Evolutionary conservation across 345 rosid genomes (phyloP).

Genomic region (Eucalyptus curtisii): DNA sequence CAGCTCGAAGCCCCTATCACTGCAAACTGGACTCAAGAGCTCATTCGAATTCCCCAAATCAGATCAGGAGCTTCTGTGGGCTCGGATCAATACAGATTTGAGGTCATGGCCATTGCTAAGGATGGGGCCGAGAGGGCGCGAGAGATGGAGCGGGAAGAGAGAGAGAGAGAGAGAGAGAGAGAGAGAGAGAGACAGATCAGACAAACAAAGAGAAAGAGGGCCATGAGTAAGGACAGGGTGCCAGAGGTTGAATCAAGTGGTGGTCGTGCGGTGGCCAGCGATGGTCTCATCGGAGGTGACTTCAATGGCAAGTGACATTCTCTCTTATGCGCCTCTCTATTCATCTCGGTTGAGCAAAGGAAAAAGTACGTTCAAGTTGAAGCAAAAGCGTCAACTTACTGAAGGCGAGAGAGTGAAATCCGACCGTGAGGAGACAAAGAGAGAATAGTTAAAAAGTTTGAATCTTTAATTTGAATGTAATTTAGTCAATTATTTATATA

Average conservation of each 20-base stretch:
- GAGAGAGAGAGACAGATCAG: background rate
- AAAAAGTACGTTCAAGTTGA: background rate
- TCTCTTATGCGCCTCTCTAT: background rate
- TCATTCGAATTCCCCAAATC: background rate
- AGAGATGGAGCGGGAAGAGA: background rate
- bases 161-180: too few species aligned
- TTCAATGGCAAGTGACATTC: background rate
- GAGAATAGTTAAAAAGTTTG: background rate
- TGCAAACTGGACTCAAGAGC: background rate
- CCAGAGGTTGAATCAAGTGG: background rate
- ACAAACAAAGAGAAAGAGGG: background rate
- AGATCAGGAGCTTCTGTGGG: background rate
- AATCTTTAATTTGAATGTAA: background rate
- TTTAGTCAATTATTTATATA: background rate
- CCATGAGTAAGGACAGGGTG: background rate
- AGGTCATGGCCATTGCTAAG: background rate
- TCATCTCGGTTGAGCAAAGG: background rate
- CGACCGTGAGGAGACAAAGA: background rate
- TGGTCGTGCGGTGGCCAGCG: background rate
- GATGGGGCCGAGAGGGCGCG: background rate
- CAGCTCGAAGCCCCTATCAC: background rate
- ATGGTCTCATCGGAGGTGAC: background rate
- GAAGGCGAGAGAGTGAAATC: background rate
- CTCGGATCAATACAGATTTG: background rate
- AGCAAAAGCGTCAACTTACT: background rate